These are phyloP conservation scores for Candida glaebosa DNA, from an alignment of 805 yeast genomes.

Conservation along the genomic window DNA sequence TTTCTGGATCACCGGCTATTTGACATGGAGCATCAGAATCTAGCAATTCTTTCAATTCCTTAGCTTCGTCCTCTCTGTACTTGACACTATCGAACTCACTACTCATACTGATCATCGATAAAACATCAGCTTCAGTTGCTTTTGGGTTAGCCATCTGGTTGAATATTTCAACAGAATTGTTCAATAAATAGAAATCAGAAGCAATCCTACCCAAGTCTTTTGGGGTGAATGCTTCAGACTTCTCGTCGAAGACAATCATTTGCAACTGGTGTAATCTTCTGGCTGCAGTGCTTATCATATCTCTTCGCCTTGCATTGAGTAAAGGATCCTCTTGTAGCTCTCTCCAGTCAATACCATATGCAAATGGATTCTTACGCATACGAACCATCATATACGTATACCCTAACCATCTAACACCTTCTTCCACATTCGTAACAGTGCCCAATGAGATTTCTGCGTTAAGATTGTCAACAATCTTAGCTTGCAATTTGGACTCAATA, in stretches of 20 bases:
- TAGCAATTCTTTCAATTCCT: conserved; percentile 61
- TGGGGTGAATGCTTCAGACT: conserved; percentile 70
- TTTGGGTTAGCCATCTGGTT: conserved; percentile 77
- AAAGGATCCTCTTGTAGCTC: conserved; percentile 82
- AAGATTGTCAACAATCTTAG: conserved; percentile 81
- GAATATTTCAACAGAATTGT: conserved; percentile 84
- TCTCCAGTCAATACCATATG: conserved; percentile 86
- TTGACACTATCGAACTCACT: conserved; percentile 90
- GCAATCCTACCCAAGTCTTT: conserved; percentile 94
- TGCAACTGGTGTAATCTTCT: conserved; percentile 79
- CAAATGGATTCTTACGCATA: conserved; percentile 91
- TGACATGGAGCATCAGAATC: conserved; percentile 73
- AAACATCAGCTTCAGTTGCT: conserved; percentile 89
- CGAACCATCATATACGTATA: conserved; percentile 92
- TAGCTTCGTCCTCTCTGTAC: conserved; percentile 81
- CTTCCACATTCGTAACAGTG: conserved; percentile 89
- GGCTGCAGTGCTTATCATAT: conserved; percentile 78
- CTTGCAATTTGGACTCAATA: conserved; percentile 79
- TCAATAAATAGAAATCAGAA: conserved; percentile 84
- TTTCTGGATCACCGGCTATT: conserved; percentile 69
- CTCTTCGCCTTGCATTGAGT: conserved; percentile 66
- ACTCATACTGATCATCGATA: conserved; percentile 86
- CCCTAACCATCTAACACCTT: conserved; percentile 97
- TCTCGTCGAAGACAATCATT: conserved; percentile 90
- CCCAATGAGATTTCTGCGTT: conserved; percentile 97